Base-by-base conservation (phyloP, 805 yeast species). In the Cyberlindnera xylosilytica region DNA sequence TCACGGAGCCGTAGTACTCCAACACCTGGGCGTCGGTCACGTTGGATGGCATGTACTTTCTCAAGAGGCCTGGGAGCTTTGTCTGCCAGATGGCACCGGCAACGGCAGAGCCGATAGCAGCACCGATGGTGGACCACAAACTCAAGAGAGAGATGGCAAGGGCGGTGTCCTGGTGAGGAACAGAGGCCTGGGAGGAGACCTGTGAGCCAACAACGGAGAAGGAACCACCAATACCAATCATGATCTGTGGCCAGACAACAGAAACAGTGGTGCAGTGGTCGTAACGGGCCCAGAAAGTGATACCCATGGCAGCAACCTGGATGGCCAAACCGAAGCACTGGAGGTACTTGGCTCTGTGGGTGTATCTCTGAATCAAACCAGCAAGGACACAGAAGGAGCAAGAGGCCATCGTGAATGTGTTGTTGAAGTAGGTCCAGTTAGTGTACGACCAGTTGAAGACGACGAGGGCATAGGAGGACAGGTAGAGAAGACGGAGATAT, bases 81-180 rank as follows among this genome's bases (percentile, higher is more conserved):
- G 58, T 55, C 45, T 56, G 54, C 62, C 66, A 63, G 33, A 71
- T 58, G 24, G 73, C 68, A 50, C 65, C 67, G 17, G 68, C 55
- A 38, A 69, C 59, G 7, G 73, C 70, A 36, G 58, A 40, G 24
- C 73, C 74, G 36, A 69, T 59, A 16, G 71, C 65, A 32, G 56
- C 56, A 44, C 73, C 74, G 45, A 69, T 61, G 16, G 57, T 47
- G 6, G 63, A 50, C 57, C 61, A 62, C 36, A 69, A 52, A 15
- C 60, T 53, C 29, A 68, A 45, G 18, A 70, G 37, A 0, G 72
- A 58, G 35, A 70, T 64, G 42, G 64, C 63, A 46, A 64, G 51
- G n/a, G 74, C 68, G 42, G 67, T 58, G 53, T 67, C 72, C 38
- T 67, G 68, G 47, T 63, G 67, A 34, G 69, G 69, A 23, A 70